These are phyloP conservation scores for Colletotrichum aenigma DNA, from an alignment of 2,329 filamentous ascomycete species.

Conservation along the genomic window DNA sequence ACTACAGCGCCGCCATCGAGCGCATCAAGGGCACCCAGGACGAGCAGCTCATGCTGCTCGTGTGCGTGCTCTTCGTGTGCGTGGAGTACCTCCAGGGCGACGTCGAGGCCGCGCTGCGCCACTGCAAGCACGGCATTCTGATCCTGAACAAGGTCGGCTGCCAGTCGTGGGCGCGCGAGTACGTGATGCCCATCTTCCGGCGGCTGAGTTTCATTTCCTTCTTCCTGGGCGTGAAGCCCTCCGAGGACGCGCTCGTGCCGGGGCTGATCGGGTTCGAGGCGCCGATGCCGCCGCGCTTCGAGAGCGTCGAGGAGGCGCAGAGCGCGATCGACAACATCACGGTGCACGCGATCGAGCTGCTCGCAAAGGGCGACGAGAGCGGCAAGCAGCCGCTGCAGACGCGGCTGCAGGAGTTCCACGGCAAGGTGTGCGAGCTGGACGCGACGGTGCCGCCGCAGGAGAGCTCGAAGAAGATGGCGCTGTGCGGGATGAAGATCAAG, in stretches of 20 bases:
- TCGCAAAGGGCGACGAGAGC: conserved; percentile 31
- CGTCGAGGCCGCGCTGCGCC: conserved; percentile 33
- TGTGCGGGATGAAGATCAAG: conserved; percentile 6
- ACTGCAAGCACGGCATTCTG: conserved; percentile 8
- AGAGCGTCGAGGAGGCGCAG: conserved; percentile 32
- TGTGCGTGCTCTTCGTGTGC: conserved; percentile 56
- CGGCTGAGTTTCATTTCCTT: conserved; percentile 5
- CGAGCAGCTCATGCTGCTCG: conserved; percentile 39
- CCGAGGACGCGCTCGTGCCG: conserved; percentile 33
- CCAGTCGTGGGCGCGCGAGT: conserved; percentile 41
- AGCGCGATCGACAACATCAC: conserved; percentile 39
- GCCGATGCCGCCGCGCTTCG: conserved; percentile 36
- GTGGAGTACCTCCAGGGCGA: conserved; percentile 59
- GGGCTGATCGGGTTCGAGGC: conserved; percentile 32
- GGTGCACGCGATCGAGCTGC: not conserved
- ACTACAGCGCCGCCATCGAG: conserved; percentile 30
- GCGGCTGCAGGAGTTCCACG: conserved; percentile 36
- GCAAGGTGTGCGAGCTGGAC: conserved; percentile 30
- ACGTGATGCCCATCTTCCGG: conserved; percentile 7
- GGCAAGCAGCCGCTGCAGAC: conserved; percentile 28
- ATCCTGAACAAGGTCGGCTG: conserved; percentile 22
- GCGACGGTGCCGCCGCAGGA: conserved; percentile 20
- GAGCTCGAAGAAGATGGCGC: not conserved
- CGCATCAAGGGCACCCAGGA: conserved; percentile 28
- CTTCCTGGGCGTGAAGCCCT: conserved; percentile 16